phyloP scores from a whole-genome alignment of 208 protist genomes.

The Borovskyia barvae region DNA sequence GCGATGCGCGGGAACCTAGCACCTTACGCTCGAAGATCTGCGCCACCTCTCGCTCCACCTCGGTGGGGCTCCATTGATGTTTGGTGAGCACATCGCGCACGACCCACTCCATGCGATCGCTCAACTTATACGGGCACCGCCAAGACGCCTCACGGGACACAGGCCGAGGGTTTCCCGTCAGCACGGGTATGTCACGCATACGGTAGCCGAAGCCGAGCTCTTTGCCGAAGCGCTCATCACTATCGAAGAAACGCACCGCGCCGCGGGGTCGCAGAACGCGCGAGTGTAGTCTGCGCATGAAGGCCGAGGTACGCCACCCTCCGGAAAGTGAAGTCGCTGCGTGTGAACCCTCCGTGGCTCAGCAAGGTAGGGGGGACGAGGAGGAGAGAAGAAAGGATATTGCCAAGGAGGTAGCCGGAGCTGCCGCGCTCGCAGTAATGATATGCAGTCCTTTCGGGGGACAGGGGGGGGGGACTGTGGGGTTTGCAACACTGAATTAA shows the following conservation, averaged over 20 bases:
- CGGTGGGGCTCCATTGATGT: constrained; percentile 54
- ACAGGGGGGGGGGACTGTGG: too few species aligned
- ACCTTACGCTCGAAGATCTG: constrained; percentile 81
- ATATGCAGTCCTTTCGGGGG: too few species aligned
- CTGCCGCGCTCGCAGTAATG: too few species aligned
- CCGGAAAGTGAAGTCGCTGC: background rate
- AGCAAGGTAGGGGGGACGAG: too few species aligned
- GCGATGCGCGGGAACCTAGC: constrained; percentile 56
- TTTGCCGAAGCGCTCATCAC: constrained; percentile 64
- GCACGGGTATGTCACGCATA: constrained; percentile 86
- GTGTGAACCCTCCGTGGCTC: too few species aligned
- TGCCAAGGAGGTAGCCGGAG: too few species aligned
- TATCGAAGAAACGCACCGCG: constrained; percentile 51
- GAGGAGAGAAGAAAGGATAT: too few species aligned
- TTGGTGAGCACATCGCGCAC: constrained; percentile 66
- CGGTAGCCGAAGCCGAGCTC: constrained; percentile 84
- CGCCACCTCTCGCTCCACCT: constrained; percentile 77
- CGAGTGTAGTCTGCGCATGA: constrained; percentile 13
- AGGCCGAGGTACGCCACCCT: background rate
- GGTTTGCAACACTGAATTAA: too few species aligned
- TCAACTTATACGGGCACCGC: constrained; percentile 80
- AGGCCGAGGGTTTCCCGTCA: constrained; percentile 82
- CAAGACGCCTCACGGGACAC: constrained; percentile 77
- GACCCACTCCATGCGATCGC: constrained; percentile 84
- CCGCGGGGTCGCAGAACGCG: constrained; percentile 1